Conservation (phyloP, 768 basidiomycete species). For the Tubosaeta sp. region DNA sequence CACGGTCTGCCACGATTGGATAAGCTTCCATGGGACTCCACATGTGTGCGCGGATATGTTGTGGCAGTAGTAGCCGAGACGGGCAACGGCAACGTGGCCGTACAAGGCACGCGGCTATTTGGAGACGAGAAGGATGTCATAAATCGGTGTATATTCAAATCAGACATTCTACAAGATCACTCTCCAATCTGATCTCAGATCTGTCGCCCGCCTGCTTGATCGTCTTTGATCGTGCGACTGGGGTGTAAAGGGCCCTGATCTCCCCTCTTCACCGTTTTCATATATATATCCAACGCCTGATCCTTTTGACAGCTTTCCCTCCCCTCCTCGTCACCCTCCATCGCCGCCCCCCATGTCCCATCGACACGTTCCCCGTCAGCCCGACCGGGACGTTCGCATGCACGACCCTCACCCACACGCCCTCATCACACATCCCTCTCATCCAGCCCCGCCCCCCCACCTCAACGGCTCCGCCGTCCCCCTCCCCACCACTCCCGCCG, state of each 20-base stretch:
- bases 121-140: constrained; percentile 23
- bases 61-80: constrained; percentile 41
- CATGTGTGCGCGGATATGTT: constrained; percentile 28
- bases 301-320: constrained; percentile 42
- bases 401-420: constrained; percentile 51
- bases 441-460: constrained; percentile 39
- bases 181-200: constrained; percentile 41
- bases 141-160: constrained; percentile 36
- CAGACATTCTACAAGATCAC: constrained; percentile 38
- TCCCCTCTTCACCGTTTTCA: constrained; percentile 38
- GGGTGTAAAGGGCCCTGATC: constrained; percentile 41
- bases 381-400: constrained; percentile 59
- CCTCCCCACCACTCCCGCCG: constrained; percentile 44
- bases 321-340: constrained; percentile 39
- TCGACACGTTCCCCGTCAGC: constrained; percentile 56
- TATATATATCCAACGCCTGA: constrained; percentile 56
- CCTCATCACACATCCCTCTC: constrained; percentile 40
- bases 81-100: constrained; percentile 46
- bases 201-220: constrained; percentile 39
- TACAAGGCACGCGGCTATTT: constrained; percentile 52
- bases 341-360: constrained; percentile 48
- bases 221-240: constrained; percentile 63
- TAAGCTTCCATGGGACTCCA: constrained; percentile 38
- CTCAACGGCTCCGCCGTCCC: constrained; percentile 46
- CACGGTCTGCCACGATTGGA: constrained; percentile 30